Evolutionary conservation across 202 grass and related monocot species (phyloP).

Genomic region (Musa balbisiana): DNA sequence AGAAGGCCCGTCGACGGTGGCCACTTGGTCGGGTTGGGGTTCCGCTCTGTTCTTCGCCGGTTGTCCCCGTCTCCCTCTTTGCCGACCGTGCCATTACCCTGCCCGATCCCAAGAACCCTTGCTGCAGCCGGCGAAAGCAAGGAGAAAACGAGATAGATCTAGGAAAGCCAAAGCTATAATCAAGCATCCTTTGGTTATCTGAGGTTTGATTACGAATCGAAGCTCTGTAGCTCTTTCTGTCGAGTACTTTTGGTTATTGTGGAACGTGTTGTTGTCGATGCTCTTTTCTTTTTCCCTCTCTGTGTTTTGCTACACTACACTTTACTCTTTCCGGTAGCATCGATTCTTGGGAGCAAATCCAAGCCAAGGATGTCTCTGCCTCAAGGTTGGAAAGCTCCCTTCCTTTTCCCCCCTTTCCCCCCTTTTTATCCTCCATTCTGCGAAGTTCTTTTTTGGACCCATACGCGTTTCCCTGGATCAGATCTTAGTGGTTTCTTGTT

Average conservation of each 20-base stretch:
- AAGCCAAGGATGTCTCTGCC: neutral
- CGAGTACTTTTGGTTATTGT: neutral
- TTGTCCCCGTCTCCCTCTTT: neutral
- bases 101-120: neutral
- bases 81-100: neutral
- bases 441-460: neutral
- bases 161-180: neutral
- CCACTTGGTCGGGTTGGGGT: neutral
- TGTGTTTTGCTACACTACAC: neutral
- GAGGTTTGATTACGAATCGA: neutral
- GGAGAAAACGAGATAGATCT: neutral
- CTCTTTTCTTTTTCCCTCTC: neutral
- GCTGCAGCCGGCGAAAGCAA: too few species aligned
- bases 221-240: neutral
- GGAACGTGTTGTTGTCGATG: neutral
- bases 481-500: neutral
- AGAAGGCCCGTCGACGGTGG: neutral
- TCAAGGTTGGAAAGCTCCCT: neutral
- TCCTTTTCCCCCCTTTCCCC: neutral
- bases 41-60: too few species aligned
- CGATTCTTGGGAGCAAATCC: neutral
- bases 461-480: neutral
- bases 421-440: too few species aligned
- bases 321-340: neutral
- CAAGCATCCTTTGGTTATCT: neutral